Percentiles rank a stretch among this genome's conserved stretches.
phyloP scores from a whole-genome alignment of 345 rosid species.

The Hirschfeldia incana region DNA sequence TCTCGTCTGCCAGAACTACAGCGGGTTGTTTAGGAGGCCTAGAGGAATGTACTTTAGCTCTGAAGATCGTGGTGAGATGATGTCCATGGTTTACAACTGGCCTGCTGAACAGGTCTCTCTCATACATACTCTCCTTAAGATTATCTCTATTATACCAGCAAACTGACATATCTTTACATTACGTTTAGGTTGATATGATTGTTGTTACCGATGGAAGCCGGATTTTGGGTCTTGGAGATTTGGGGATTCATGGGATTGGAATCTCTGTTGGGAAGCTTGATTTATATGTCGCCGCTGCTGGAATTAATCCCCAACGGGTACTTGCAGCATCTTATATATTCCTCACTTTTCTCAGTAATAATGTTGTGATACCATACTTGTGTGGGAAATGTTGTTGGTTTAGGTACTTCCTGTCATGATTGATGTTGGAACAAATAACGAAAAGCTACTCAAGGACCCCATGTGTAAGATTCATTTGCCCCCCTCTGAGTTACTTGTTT shows the following conservation, averaged over 20 bases:
- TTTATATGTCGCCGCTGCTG: slow-evolving; percentile 97
- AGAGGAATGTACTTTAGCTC: slow-evolving; percentile 98
- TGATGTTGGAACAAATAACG: slow-evolving; percentile 98
- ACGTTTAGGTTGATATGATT: slow-evolving; percentile 40
- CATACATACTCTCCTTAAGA: background rate
- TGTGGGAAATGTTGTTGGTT: slow-evolving; percentile 22
- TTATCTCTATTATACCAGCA: background rate
- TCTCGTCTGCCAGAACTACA: slow-evolving; percentile 92
- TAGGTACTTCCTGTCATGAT: slow-evolving; percentile 99
- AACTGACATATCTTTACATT: background rate
- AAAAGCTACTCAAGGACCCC: slow-evolving; percentile 81
- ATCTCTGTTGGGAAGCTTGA: slow-evolving; percentile 95
- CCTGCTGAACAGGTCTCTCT: slow-evolving; percentile 87
- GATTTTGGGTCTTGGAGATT: slow-evolving; percentile 97
- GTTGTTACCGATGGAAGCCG: slow-evolving; percentile 99
- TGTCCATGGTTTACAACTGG: slow-evolving; percentile 99
- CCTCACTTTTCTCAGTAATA: background rate
- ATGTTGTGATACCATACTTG: slow-evolving; percentile 14
- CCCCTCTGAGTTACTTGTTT: slow-evolving; percentile 9
- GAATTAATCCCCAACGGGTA: slow-evolving; percentile 99
- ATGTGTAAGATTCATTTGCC: slow-evolving; percentile 61
- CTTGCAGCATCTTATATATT: slow-evolving; percentile 5
- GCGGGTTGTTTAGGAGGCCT: slow-evolving; percentile 97
- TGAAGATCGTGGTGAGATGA: slow-evolving; percentile 97
- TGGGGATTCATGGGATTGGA: slow-evolving; percentile 97